Base-by-base conservation (phyloP, 1,284 basidiomycete genomes). In the Rugosomyces carneus region DNA sequence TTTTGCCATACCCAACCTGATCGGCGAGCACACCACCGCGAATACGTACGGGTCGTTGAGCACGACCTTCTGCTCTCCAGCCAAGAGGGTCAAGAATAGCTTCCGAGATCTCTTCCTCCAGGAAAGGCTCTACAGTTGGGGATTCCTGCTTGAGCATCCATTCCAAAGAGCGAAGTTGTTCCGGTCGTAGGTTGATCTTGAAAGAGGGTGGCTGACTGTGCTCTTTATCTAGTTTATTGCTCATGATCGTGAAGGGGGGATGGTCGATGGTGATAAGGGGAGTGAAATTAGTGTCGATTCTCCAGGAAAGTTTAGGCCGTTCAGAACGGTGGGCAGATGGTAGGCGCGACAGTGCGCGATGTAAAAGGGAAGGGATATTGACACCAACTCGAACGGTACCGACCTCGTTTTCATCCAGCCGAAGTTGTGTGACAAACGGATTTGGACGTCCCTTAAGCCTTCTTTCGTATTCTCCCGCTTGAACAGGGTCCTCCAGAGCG, bases 1-100 rank as follows among this genome's bases (percentile, higher is more conserved):
- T 97, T 69, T 97, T 97, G 26, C 93, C 93, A 60, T 97, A 97
- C 41, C 94, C 93, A 53, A 97, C 93, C 63, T 95, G 87, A 59
- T 97, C 93, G 6, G 94, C 94, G 38, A 97, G 79, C 43, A 97
- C 93, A 21, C 94, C 94, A 11, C 93, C 94, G 40, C 89, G 77
- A 19, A 96, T 69, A 50, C 70, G 74, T 43, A 91, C 77, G 0
- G 82, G 76, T 18, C 93, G 71, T 55, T 89, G 81, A 1, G 90
- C 93, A 40, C 89, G 85, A 40, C 89, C 93, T 64, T 97, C 93
- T 3, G 89, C 92, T 55, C 93, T 78, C 93, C 94, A 97, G 3
- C 90, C 89, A 5, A 97, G 71, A 39, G 91, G 83, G 44, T 81
- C 82, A 3, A 95, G 72, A 37, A 88, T 75, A 0, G 92, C 91